phyloP scores from a whole-genome alignment of 768 basidiomycete genomes.

The Kwoniella newhampshirensis region DNA sequence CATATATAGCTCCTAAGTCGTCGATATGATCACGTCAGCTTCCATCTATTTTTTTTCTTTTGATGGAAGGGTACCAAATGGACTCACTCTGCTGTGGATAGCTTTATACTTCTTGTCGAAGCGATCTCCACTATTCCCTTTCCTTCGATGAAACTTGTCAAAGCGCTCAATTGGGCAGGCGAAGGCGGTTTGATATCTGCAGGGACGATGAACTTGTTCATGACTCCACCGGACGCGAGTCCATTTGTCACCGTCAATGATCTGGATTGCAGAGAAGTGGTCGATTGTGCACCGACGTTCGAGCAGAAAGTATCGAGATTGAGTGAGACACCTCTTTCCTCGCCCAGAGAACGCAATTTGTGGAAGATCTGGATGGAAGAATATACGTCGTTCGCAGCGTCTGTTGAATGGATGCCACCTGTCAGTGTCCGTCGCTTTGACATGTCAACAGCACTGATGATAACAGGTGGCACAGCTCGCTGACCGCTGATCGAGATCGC shows the following conservation, averaged over 20 bases:
- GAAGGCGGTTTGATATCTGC: constrained; percentile 11
- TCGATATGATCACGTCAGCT: neutral
- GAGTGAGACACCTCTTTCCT: constrained; percentile 12
- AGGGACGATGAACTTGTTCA: neutral
- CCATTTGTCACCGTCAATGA: neutral
- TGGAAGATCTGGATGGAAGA: constrained; percentile 38
- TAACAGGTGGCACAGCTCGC: too few species aligned
- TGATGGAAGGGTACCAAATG: neutral
- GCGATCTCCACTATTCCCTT: constrained; percentile 13
- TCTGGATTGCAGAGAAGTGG: neutral
- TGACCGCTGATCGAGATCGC: neutral
- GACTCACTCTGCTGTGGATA: constrained; percentile 31
- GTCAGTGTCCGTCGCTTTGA: neutral
- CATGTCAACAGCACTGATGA: too few species aligned
- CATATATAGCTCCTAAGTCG: constrained; percentile 22
- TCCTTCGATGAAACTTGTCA: constrained; percentile 14
- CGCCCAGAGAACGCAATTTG: constrained; percentile 18
- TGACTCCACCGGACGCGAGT: neutral
- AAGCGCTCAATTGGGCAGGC: constrained; percentile 15
- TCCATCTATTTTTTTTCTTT: too few species aligned
- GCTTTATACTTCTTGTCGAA: constrained; percentile 12
- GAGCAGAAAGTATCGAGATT: constrained; percentile 14
- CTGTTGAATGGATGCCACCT: constrained; percentile 15
- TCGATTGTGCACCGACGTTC: constrained; percentile 1
- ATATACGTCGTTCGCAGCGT: constrained; percentile 50